Evolutionary conservation across 129 eudicot genomes (phyloP).

Genomic region (Artemisia argyi): DNA sequence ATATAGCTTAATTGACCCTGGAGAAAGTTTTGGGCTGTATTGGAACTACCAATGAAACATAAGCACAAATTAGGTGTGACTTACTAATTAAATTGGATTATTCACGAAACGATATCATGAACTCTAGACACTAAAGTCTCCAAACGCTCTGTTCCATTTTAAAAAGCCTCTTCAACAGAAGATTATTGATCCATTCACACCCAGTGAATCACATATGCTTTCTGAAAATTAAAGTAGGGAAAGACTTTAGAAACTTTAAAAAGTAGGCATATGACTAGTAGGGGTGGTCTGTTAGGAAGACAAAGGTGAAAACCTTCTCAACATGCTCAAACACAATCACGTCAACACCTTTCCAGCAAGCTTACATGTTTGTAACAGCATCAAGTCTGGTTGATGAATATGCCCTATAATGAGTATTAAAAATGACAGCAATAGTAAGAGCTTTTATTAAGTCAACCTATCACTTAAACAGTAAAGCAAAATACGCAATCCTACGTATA

Average conservation of each 20-base stretch:
- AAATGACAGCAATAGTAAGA: neutral
- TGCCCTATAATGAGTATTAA: conserved; percentile 2
- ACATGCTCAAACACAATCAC: conserved; percentile 98
- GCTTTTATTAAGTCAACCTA: neutral
- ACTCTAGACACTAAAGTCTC: conserved; percentile 76
- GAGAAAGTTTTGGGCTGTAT: conserved; percentile 80
- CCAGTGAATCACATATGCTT: conserved; percentile 92
- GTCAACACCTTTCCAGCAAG: too few species aligned
- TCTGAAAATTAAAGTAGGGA: conserved; percentile 44
- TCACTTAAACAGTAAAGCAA: neutral
- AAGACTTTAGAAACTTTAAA: neutral
- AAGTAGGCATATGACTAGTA: neutral
- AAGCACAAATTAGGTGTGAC: conserved; percentile 9
- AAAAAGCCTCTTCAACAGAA: conserved; percentile 71
- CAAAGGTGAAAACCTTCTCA: conserved; percentile 67
- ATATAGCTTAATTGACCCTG: conserved; percentile 76
- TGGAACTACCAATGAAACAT: conserved; percentile 9
- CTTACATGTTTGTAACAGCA: conserved; percentile 46
- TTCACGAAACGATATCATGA: conserved; percentile 89
- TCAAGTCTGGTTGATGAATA: neutral
- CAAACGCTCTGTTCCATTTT: conserved; percentile 68
- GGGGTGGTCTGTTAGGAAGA: neutral
- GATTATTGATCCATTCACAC: conserved; percentile 73
- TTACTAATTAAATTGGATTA: conserved; percentile 20
- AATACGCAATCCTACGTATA: neutral